Evolutionary conservation across 2,329 filamentous ascomycete species (phyloP), one percentile per base, ranked within the genome.

Genomic region (Stagonosporopsis rhizophila): DNA sequence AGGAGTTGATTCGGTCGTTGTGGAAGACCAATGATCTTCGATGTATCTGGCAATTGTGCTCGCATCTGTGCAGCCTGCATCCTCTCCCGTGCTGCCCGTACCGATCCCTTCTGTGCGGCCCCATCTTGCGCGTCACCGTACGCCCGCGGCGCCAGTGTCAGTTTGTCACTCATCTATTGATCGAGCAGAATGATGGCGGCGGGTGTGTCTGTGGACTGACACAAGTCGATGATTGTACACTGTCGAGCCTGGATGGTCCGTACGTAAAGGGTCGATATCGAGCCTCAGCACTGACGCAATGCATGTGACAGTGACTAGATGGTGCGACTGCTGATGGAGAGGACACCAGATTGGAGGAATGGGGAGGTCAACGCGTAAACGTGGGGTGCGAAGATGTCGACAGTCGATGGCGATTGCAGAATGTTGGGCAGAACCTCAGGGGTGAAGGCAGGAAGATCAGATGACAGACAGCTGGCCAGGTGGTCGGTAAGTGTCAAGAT

Each of bases 101-200:
- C 74, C 22, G 74, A 76, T 14, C 75, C 75, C 48, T 72, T 72
- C 52, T 56, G 65, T n/a, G 48, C 52, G 6, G 57, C 62, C 22
- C 62, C 67, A 61, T 68, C 60, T 64, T 52, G 28, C 39, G 47
- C 62, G 50, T 63, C 66, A 59, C 71, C 70, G 59, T 75, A 72
- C 46, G 66, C 64, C 52, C 64, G 63, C 60, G 66, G 65, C 64
- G 70, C 70, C 60, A 68, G 54, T 54, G 68, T 70, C 44, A 68
- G 64, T 62, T 74, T 69, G 69, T 75, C 71, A 66, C 71, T 76
- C 75, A 77, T 77, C 61, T 68, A 73, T 65, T 46, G 45, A 61
- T 32, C 22, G 47, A 55, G 56, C 53, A 20, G 48, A 71, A 72
- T 75, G 57, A 34, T 72, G 70, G 59, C 61, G 65, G 49, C 49